Evolutionary conservation across 345 rosid genomes (phyloP), one percentile per base, ranked within the genome.

Genomic region (Cardiospermum halicacabum): DNA sequence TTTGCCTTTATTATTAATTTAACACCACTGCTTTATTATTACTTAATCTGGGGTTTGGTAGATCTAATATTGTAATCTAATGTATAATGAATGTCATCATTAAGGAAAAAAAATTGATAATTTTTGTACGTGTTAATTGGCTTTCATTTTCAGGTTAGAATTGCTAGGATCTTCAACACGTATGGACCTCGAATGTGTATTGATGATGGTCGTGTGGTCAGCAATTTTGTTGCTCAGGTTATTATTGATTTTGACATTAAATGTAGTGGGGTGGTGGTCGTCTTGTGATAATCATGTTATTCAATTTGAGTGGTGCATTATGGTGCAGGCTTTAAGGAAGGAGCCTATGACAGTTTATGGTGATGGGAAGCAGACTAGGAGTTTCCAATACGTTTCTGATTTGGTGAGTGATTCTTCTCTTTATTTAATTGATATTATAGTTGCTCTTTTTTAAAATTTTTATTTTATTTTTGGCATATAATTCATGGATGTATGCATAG

Each of bases 171-270:
- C 60, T 94, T 94, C 75, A 91, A 91, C 65, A 94, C 99, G 0
- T 94, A 91, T 32, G 99, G 99, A 21, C 99, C 99, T 13, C 82
- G 99, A 19, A 94, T 94, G 99, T 91, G 99, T 82, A 91, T 94
- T 11, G 99, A 94, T 53, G 99, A 94, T 48, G 99, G 99, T 58
- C 96, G 97, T 60, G 99, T 94, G 56, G 99, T 94, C 56, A 94
- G 99, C 74, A 94, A 94, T 67, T 94, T 94, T 58, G 99, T 91
- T 72, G 97, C 99, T 18, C 97, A 94, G 97, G 99, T 89, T 42
- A 30, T 58, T 32, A n/a, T 51, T 28, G 39, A 5, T 31, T 15
- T 5, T 48, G 12, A 56, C 28, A 7, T 7, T 26, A 4, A 3
- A 0, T 28, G 45, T 4, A 39, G 31, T 37, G 8, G 65, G 53